A percentile compares a stretch with the other conserved stretches of the same genome.
Evolutionary conservation across 139 green algal genomes (phyloP).

Genomic region (Picochlorum costavermella): DNA sequence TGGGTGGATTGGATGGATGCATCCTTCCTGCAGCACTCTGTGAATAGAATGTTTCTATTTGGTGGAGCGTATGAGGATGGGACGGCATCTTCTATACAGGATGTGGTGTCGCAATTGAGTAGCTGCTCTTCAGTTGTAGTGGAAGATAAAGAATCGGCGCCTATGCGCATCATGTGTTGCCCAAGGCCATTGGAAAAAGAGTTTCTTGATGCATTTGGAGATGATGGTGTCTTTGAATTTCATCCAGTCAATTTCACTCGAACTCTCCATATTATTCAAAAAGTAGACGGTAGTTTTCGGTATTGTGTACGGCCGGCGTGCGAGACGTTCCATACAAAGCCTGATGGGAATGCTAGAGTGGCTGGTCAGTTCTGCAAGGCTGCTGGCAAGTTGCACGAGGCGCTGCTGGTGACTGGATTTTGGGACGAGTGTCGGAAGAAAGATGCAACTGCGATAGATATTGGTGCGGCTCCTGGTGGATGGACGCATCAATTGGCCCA

Average conservation of each 20-base stretch:
- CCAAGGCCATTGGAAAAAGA: slow-evolving; percentile 8
- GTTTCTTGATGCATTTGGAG: background rate
- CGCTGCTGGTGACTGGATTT: background rate
- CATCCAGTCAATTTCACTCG: slow-evolving; percentile 10
- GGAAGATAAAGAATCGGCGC: background rate
- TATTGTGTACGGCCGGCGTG: slow-evolving; percentile 1
- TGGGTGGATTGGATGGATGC: slow-evolving; percentile 4
- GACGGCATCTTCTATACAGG: background rate
- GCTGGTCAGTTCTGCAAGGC: background rate
- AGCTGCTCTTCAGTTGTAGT: too few species aligned
- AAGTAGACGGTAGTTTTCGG: background rate
- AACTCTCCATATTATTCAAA: background rate
- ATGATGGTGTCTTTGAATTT: background rate
- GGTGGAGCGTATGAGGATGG: background rate
- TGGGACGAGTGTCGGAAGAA: background rate
- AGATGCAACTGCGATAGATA: slow-evolving; percentile 9
- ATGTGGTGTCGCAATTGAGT: background rate
- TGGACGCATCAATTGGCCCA: slow-evolving; percentile 14
- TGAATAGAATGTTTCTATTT: slow-evolving; percentile 6
- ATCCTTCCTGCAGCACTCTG: background rate
- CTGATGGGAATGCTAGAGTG: background rate
- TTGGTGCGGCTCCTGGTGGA: slow-evolving; percentile 23
- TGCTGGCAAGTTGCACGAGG: slow-evolving; percentile 9
- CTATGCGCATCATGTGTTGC: slow-evolving; percentile 2
- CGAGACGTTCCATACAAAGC: slow-evolving; percentile 2